Evolutionary conservation across 2,329 filamentous ascomycete species (phyloP).

Genomic region (Paecilomyces fulvus): DNA sequence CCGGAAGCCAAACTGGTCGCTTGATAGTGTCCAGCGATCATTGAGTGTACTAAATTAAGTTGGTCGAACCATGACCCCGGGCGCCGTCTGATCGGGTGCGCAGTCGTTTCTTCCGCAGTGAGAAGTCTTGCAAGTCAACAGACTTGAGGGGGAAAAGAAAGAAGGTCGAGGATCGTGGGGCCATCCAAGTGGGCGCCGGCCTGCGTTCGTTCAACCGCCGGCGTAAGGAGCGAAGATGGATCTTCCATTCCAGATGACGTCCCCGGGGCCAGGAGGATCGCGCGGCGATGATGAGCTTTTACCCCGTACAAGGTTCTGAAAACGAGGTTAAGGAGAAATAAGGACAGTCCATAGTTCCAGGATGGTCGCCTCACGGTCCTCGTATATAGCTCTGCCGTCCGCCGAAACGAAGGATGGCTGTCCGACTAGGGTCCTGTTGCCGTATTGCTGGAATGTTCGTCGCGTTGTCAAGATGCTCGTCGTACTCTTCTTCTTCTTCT

Average conservation of each 20-base stretch:
- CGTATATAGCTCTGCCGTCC: neutral
- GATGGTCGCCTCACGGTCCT: neutral
- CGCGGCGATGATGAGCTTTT: neutral
- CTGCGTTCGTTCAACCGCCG: neutral
- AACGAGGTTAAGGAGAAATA: neutral
- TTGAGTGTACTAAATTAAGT: no score
- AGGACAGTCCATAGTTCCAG: neutral
- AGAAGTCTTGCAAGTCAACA: neutral
- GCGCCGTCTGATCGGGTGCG: neutral
- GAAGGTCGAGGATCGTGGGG: neutral
- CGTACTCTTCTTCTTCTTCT: neutral
- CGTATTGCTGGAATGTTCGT: neutral
- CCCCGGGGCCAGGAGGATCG: neutral
- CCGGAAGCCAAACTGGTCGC: neutral
- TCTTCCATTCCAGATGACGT: neutral
- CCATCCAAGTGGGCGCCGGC: neutral
- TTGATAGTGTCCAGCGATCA: neutral
- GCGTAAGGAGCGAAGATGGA: neutral
- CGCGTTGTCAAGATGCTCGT: neutral
- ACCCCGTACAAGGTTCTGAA: neutral
- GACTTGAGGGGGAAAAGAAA: neutral
- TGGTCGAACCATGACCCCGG: no score
- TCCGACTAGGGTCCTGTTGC: neutral
- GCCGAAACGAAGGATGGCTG: neutral
- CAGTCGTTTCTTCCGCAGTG: neutral